phyloP scores from a whole-genome alignment of 2,329 filamentous ascomycete genomes.

The Paecilomyces sp. region DNA sequence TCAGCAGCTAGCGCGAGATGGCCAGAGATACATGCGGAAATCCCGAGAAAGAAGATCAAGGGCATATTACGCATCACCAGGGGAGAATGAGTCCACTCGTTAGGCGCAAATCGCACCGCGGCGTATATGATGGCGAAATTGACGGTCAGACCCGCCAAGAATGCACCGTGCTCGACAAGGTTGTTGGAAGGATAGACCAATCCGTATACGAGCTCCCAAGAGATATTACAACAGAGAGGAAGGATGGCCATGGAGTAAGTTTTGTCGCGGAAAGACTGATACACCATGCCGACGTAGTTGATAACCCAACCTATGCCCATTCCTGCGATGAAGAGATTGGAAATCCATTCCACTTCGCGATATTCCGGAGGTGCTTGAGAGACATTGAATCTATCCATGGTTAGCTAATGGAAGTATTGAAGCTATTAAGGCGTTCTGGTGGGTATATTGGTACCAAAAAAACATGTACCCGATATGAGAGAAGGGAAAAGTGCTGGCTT shows the following conservation, averaged over 20 bases:
- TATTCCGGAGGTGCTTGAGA: background rate
- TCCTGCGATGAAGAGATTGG: background rate
- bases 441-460: no score
- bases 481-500: background rate
- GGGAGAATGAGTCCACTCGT: conserved; percentile 1
- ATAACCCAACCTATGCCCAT: conserved; percentile 10
- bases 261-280: background rate
- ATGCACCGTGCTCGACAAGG: background rate
- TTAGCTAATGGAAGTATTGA: background rate
- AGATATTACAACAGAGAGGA: background rate
- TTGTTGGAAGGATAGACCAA: background rate
- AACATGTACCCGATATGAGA: no score
- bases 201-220: background rate
- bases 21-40: background rate
- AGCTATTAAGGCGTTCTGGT: background rate
- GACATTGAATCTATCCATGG: background rate
- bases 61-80: background rate
- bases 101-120: background rate
- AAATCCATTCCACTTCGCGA: background rate
- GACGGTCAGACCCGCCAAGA: background rate
- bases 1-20: background rate
- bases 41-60: background rate
- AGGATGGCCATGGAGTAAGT: conserved; percentile 1
- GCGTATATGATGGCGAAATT: background rate
- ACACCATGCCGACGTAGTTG: conserved; percentile 10